Percentiles rank a stretch among this genome's conserved stretches.
Conservation (phyloP, 2,329 filamentous ascomycete genomes). For the Penicillium sp. region DNA sequence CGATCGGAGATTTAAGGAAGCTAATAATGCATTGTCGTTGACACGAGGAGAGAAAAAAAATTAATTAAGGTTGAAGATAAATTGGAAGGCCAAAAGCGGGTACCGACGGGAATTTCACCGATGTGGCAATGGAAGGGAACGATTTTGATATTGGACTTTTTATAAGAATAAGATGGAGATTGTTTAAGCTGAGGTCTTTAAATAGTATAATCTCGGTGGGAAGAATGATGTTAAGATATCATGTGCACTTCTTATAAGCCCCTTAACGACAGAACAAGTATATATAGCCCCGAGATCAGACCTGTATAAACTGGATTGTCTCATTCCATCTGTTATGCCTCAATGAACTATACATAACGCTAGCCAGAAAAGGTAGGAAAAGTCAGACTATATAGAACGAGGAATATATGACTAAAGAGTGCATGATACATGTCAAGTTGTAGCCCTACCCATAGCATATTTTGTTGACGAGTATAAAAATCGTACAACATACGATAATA, state of each 20-base stretch:
- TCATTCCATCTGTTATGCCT: not conserved
- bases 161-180: not conserved
- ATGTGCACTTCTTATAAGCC: not conserved
- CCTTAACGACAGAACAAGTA: not conserved
- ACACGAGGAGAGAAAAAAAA: slow-evolving; percentile 8
- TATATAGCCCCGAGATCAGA: not conserved
- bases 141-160: not conserved
- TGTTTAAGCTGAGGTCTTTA: not conserved
- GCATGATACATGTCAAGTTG: not conserved
- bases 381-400: not conserved
- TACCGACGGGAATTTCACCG: slow-evolving; percentile 18
- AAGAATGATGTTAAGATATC: not conserved
- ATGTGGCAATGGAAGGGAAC: slow-evolving; percentile 10
- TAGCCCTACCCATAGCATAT: not conserved
- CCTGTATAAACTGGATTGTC: not conserved
- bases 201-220: not conserved
- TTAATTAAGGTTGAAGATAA: slow-evolving; percentile 15
- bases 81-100: slow-evolving; percentile 20
- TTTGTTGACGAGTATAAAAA: not conserved
- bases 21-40: slow-evolving; percentile 3
- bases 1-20: not conserved
- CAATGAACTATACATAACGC: not conserved
- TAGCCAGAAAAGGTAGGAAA: not conserved
- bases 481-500: not conserved
- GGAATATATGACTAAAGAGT: not conserved